phyloP scores from a whole-genome alignment of 2,329 filamentous ascomycete species.

The Sporothrix brunneoviolacea region DNA sequence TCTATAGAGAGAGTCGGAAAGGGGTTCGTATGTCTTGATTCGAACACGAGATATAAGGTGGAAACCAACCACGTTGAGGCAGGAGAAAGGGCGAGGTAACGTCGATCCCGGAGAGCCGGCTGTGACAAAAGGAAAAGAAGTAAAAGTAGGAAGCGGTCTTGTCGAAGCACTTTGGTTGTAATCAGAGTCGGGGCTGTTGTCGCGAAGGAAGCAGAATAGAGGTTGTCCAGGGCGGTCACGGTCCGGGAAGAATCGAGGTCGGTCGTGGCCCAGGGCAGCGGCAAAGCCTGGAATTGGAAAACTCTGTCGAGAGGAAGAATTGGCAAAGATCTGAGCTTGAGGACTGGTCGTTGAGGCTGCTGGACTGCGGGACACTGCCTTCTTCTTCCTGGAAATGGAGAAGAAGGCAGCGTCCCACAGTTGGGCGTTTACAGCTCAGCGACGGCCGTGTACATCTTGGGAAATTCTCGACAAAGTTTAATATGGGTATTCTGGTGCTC shows the following conservation, averaged over 20 bases:
- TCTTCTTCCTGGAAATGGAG: constrained; percentile 33
- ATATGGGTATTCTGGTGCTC: constrained; percentile 28
- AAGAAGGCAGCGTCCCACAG: constrained; percentile 57
- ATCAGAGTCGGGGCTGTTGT: constrained; percentile 30
- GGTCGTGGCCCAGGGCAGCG: constrained; percentile 30
- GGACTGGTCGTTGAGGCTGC: constrained; percentile 71
- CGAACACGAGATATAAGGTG: not conserved
- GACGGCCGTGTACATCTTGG: constrained; percentile 66
- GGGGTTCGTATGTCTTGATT: not conserved
- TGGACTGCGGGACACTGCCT: constrained; percentile 64
- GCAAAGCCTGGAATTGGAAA: constrained; percentile 46
- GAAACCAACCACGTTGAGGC: not conserved
- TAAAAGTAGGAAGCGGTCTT: not conserved
- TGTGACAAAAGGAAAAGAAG: constrained; percentile 15
- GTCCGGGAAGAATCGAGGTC: constrained; percentile 17
- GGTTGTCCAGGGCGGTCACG: constrained; percentile 7
- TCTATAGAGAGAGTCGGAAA: not conserved
- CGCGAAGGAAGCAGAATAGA: constrained; percentile 10
- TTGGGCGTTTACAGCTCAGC: constrained; percentile 86
- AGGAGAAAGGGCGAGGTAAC: not conserved
- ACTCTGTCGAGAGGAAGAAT: constrained; percentile 56
- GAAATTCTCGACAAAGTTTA: constrained; percentile 63
- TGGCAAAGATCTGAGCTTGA: constrained; percentile 42
- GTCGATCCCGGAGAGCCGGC: not conserved
- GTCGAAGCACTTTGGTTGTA: constrained; percentile 18